These are phyloP conservation scores for Croton setiger DNA, from an alignment of 441 rosid species.

Conservation along the genomic window DNA sequence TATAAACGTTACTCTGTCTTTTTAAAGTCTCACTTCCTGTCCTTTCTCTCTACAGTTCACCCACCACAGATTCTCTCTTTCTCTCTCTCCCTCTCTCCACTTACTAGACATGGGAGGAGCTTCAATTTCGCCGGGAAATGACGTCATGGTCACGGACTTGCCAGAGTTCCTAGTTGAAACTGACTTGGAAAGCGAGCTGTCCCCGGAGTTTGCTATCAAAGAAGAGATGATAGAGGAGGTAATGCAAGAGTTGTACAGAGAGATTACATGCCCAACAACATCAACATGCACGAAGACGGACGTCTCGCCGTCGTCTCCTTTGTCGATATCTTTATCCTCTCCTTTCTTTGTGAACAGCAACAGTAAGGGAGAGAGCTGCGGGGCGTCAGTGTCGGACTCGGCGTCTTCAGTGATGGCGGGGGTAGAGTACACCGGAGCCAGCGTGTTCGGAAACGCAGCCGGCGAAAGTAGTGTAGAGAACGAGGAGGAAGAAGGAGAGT, in stretches of 20 bases:
- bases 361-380: conserved; percentile 36
- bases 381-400: conserved; percentile 32
- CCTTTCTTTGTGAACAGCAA: not conserved
- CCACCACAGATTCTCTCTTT: not conserved
- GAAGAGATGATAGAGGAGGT: conserved; percentile 43
- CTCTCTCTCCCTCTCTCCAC: no score
- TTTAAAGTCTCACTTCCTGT: no score
- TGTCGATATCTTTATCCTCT: not conserved
- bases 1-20: conserved; percentile 18
- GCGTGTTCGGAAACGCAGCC: not conserved
- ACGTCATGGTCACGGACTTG: conserved; percentile 2
- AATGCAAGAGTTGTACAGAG: conserved; percentile 42
- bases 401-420: conserved; percentile 41
- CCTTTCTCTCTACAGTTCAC: not conserved
- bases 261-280: conserved; percentile 28
- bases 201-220: conserved; percentile 26
- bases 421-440: conserved; percentile 26
- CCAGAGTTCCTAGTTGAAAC: conserved; percentile 24
- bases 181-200: conserved; percentile 26
- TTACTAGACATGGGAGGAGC: conserved; percentile 15
- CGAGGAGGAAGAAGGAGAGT: not conserved
- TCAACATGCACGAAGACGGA: not conserved
- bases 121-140: conserved; percentile 10
- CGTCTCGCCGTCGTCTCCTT: conserved; percentile 6
- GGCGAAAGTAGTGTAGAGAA: conserved; percentile 7